These are phyloP conservation scores for Solanum pinnatisectum DNA, from an alignment of 257 asterid genomes.

Conservation along the genomic window DNA sequence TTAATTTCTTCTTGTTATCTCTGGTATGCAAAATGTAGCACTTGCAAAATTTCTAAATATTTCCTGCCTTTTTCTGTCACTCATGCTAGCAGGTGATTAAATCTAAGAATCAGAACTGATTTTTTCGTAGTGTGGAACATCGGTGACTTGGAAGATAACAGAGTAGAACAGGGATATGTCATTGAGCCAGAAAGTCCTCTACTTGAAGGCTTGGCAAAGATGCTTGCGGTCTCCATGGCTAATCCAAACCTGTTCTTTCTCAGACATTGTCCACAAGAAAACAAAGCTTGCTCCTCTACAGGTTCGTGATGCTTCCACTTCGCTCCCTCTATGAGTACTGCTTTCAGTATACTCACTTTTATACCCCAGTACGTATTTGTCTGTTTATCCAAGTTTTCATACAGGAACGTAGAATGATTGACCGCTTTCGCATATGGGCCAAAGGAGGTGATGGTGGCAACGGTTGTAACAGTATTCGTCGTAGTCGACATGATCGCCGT, in stretches of 20 bases:
- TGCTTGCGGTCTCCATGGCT: constrained; percentile 33
- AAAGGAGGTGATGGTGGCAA: constrained; percentile 98
- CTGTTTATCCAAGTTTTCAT: constrained; percentile 2
- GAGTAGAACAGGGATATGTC: constrained; percentile 27
- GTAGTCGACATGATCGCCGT: constrained; percentile 68
- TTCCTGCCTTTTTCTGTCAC: not conserved
- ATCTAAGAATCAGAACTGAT: not conserved
- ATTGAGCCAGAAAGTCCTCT: constrained; percentile 12
- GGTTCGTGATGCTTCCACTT: constrained; percentile 21
- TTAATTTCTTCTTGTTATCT: not conserved
- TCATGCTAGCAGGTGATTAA: not conserved
- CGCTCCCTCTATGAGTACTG: not conserved
- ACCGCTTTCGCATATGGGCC: constrained; percentile 61
- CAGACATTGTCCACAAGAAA: constrained; percentile 42
- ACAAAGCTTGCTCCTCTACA: constrained; percentile 66
- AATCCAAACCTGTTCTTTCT: constrained; percentile 30
- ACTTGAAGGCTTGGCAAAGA: constrained; percentile 14
- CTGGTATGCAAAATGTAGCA: not conserved
- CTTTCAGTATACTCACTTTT: not conserved
- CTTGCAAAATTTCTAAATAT: not conserved
- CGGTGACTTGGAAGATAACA: constrained; percentile 2
- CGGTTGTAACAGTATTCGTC: constrained; percentile 83
- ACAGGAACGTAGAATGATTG: constrained; percentile 91
- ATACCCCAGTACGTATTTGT: not conserved
- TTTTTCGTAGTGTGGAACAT: not conserved